phyloP scores from a whole-genome alignment of 2,329 filamentous ascomycete genomes.

The Alternaria burnsii region DNA sequence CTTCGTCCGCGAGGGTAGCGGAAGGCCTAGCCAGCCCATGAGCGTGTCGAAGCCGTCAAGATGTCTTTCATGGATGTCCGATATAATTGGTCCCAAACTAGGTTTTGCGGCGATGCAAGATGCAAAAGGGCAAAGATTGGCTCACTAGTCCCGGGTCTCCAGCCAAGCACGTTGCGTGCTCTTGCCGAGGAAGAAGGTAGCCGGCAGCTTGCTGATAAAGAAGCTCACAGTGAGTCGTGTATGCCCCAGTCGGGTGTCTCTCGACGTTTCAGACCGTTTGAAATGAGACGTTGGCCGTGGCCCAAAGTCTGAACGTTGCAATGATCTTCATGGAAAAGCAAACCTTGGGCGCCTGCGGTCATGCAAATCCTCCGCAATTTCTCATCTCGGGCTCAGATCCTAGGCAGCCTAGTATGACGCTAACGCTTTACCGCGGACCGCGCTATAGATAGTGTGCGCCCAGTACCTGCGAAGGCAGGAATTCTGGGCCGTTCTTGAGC shows the following conservation, averaged over 20 bases:
- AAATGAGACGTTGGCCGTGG: slow-evolving; percentile 1
- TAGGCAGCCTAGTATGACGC: slow-evolving; percentile 3
- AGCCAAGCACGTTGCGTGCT: background rate
- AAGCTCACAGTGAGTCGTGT: background rate
- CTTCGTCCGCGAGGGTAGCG: background rate
- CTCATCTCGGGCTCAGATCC: slow-evolving; percentile 9
- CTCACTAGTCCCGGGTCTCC: background rate
- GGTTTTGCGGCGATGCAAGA: slow-evolving; percentile 13
- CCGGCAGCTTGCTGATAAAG: background rate
- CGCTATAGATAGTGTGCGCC: slow-evolving; percentile 8
- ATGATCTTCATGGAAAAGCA: slow-evolving; percentile 2
- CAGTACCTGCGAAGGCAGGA: slow-evolving; percentile 3
- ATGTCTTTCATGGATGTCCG: slow-evolving; percentile 6
- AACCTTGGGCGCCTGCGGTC: background rate
- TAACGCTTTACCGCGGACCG: slow-evolving; percentile 6
- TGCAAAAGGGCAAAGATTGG: slow-evolving; percentile 5
- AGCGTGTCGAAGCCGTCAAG: slow-evolving; percentile 2
- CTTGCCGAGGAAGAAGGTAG: background rate
- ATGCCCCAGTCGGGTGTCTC: background rate
- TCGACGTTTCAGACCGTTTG: slow-evolving; percentile 1
- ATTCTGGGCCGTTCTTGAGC: slow-evolving; percentile 9
- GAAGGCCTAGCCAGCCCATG: slow-evolving; percentile 5
- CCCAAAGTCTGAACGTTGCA: background rate
- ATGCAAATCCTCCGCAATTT: slow-evolving; percentile 18
- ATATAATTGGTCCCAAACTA: slow-evolving; percentile 8